Percentiles rank a stretch among this genome's conserved stretches.
phyloP scores from a whole-genome alignment of 2,329 filamentous ascomycete species.

The Trichoderma atroviride region DNA sequence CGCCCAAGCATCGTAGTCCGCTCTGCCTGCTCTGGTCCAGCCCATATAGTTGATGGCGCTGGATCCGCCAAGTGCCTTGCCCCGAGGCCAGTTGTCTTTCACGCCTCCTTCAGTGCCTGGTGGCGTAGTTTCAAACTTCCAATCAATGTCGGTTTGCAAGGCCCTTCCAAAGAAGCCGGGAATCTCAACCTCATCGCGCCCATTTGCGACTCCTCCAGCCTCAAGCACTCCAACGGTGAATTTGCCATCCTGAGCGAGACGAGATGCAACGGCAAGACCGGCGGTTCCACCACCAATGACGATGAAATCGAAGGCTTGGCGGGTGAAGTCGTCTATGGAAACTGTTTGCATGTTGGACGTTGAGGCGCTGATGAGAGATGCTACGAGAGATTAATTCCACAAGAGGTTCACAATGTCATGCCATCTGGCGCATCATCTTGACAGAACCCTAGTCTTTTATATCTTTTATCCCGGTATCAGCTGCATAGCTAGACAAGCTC shows the following conservation, averaged over 20 bases:
- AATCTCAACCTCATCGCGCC: conserved; percentile 42
- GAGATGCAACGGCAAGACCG: conserved; percentile 53
- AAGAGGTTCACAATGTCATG: neutral
- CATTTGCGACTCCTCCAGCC: conserved; percentile 36
- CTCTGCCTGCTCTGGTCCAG: conserved; percentile 49
- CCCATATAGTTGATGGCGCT: conserved; percentile 63
- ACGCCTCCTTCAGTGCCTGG: conserved; percentile 45
- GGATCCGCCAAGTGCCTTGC: conserved; percentile 63
- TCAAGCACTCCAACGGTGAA: conserved; percentile 40
- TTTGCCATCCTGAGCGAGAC: conserved; percentile 45
- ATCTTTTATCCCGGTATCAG: neutral
- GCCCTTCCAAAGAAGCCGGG: conserved; percentile 43
- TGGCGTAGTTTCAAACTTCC: conserved; percentile 45
- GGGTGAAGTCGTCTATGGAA: conserved; percentile 32
- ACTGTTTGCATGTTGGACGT: conserved; percentile 11
- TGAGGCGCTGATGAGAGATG: neutral
- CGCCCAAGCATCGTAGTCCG: conserved; percentile 61
- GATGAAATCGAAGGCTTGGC: conserved; percentile 40
- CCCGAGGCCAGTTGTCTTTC: conserved; percentile 46
- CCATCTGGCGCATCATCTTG: neutral
- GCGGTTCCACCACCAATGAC: conserved; percentile 59
- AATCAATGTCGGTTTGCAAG: conserved; percentile 45
- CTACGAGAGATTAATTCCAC: neutral
- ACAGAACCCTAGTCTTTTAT: neutral
- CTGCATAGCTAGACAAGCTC: neutral